Percentiles rank a stretch among this genome's conserved stretches.
These are phyloP conservation scores for Colletotrichum orchidophilum DNA, from an alignment of 2,329 filamentous ascomycete genomes.

Conservation along the genomic window DNA sequence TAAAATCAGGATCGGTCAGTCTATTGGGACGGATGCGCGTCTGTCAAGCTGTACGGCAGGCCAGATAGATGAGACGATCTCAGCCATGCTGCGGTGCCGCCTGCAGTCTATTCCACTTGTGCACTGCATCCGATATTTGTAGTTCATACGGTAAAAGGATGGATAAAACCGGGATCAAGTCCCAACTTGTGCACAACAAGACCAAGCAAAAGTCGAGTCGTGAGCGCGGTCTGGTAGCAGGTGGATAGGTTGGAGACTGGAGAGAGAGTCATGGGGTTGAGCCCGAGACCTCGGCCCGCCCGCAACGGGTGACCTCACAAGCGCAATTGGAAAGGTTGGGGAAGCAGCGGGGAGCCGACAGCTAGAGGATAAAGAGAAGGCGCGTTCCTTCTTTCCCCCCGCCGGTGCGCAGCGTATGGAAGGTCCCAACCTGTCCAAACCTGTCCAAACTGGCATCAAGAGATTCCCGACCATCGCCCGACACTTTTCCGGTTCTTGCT, in stretches of 20 bases:
- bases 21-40: neutral
- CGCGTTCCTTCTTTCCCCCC: slow-evolving; percentile 10
- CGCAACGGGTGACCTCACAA: slow-evolving; percentile 22
- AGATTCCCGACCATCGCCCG: slow-evolving; percentile 19
- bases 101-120: neutral
- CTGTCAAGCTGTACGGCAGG: neutral
- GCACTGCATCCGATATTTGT: neutral
- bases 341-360: slow-evolving; percentile 10
- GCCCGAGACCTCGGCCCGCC: slow-evolving; percentile 27
- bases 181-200: neutral
- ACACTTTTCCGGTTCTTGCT: slow-evolving; percentile 16
- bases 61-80: slow-evolving; percentile 10
- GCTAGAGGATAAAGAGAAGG: slow-evolving; percentile 25
- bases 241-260: neutral
- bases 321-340: neutral
- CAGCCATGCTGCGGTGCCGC: no score
- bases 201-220: slow-evolving; percentile 8
- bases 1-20: neutral
- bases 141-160: neutral
- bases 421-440: neutral
- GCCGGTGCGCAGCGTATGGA: neutral
- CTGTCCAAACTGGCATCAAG: neutral
- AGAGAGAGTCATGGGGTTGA: slow-evolving; percentile 17
- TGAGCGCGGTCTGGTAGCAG: neutral
- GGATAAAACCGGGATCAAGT: neutral